phyloP scores from a whole-genome alignment of 768 basidiomycete genomes.

The Amanita rubescens region DNA sequence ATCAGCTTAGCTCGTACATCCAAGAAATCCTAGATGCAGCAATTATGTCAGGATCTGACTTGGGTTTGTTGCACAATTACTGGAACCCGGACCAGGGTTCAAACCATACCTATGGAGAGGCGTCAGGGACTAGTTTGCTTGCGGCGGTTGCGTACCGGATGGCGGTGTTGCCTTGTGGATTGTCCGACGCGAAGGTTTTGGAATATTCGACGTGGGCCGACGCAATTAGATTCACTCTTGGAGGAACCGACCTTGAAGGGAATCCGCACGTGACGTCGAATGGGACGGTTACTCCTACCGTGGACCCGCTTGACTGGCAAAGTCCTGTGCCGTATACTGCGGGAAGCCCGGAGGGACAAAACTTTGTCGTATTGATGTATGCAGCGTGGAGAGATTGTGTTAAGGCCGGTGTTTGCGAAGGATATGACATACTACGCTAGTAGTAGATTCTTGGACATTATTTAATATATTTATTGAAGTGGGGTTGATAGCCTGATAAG shows the following conservation, averaged over 20 bases:
- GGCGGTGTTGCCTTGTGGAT: slow-evolving; percentile 15
- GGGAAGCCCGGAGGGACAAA: slow-evolving; percentile 33
- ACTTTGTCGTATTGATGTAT: slow-evolving; percentile 30
- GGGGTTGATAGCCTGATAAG: no score
- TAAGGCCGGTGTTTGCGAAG: neutral
- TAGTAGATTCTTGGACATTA: neutral
- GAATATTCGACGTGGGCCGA: slow-evolving; percentile 21
- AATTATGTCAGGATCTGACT: slow-evolving; percentile 17
- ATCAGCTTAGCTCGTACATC: slow-evolving; percentile 21
- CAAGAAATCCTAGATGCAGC: slow-evolving; percentile 31
- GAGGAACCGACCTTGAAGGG: slow-evolving; percentile 11
- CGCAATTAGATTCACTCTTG: slow-evolving; percentile 19
- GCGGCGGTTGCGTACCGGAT: slow-evolving; percentile 30
- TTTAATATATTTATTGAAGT: no score
- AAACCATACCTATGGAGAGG: slow-evolving; percentile 29
- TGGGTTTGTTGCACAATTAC: slow-evolving; percentile 30
- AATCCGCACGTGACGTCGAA: slow-evolving; percentile 20
- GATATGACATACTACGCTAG: neutral
- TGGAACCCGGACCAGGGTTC: slow-evolving; percentile 16
- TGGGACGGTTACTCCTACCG: slow-evolving; percentile 28
- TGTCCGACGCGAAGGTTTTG: slow-evolving; percentile 7
- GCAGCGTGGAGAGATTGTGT: slow-evolving; percentile 35
- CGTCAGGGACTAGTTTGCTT: slow-evolving; percentile 28
- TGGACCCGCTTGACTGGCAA: slow-evolving; percentile 29
- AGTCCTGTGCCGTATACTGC: slow-evolving; percentile 24